These are phyloP conservation scores for Aspergillus bombycis DNA, from an alignment of 2,329 filamentous ascomycete species.

Conservation along the genomic window DNA sequence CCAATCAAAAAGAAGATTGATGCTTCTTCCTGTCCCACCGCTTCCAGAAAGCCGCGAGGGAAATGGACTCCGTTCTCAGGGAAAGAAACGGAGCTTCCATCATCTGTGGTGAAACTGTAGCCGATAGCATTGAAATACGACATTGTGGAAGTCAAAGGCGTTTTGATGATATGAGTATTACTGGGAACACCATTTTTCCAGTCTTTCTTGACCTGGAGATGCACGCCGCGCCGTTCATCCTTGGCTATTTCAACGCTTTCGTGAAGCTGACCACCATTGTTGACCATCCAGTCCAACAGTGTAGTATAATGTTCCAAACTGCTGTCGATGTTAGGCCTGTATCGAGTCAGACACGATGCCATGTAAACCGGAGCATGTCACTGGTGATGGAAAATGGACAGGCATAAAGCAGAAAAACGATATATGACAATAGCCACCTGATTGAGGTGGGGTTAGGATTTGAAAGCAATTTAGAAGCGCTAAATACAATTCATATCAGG, in stretches of 20 bases:
- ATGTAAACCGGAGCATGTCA: neutral
- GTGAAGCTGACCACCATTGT: constrained; percentile 36
- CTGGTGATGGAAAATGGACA: neutral
- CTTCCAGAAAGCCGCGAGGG: constrained; percentile 53
- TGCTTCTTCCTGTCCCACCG: constrained; percentile 61
- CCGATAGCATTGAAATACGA: constrained; percentile 43
- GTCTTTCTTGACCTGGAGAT: constrained; percentile 38
- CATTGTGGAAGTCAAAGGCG: constrained; percentile 38
- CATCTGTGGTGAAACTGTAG: constrained; percentile 14
- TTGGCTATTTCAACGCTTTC: constrained; percentile 37
- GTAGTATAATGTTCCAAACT: constrained; percentile 30
- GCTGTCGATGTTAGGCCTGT: constrained; percentile 12
- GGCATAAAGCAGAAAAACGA: neutral
- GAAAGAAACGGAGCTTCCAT: constrained; percentile 24
- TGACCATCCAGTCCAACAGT: constrained; percentile 37
- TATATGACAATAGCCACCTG: neutral
- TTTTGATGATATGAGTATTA: constrained; percentile 40
- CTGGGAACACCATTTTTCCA: constrained; percentile 27
- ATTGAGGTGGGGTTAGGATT: neutral
- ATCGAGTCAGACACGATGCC: constrained; percentile 12
- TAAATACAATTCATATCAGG: neutral
- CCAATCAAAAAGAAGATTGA: constrained; percentile 71
- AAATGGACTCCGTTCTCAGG: constrained; percentile 46
- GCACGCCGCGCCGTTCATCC: constrained; percentile 38
- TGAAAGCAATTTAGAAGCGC: neutral